Percentiles rank a stretch among this genome's conserved stretches.
phyloP scores from a whole-genome alignment of 768 basidiomycete species.

The Hemileccinum rubropunctum region DNA sequence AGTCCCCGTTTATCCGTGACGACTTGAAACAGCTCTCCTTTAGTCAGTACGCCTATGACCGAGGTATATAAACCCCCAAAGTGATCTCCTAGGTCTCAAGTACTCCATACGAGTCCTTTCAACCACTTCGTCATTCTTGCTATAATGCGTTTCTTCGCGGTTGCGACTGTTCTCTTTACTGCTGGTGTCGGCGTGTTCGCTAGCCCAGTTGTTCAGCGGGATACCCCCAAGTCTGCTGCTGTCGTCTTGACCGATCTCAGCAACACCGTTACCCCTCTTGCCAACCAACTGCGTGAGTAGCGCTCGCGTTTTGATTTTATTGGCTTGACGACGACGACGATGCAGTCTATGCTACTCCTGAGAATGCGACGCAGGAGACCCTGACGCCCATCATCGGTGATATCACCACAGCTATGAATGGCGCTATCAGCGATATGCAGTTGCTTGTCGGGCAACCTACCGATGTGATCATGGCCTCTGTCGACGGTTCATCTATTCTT shows the following conservation, averaged over 20 bases:
- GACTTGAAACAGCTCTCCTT: not conserved
- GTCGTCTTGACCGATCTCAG: conserved; percentile 4
- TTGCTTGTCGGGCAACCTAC: conserved; percentile 3
- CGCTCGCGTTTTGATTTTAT: not conserved
- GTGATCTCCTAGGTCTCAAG: conserved; percentile 1
- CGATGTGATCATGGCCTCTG: conserved; percentile 1
- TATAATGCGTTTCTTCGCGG: conserved; percentile 11
- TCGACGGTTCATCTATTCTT: not conserved
- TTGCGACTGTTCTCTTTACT: conserved; percentile 6
- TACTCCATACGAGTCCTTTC: conserved; percentile 10
- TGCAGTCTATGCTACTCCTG: conserved; percentile 9
- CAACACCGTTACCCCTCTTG: conserved; percentile 3
- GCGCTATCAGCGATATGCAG: conserved; percentile 4
- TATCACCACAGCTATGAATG: conserved; percentile 5
- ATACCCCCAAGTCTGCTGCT: conserved; percentile 2
- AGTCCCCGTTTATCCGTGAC: not conserved
- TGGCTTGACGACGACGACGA: not conserved
- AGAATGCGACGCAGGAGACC: conserved; percentile 10
- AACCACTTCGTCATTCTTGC: not conserved
- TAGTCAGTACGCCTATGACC: not conserved
- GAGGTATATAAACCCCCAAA: conserved; percentile 13
- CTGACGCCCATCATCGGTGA: conserved; percentile 5
- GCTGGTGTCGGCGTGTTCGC: conserved; percentile 8
- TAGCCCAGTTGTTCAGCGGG: conserved; percentile 8
- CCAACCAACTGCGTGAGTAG: conserved; percentile 11